A percentile compares a stretch with the other conserved stretches of the same genome.
Conservation (phyloP, 2,329 filamentous ascomycete genomes). For the Penicillium sp. region DNA sequence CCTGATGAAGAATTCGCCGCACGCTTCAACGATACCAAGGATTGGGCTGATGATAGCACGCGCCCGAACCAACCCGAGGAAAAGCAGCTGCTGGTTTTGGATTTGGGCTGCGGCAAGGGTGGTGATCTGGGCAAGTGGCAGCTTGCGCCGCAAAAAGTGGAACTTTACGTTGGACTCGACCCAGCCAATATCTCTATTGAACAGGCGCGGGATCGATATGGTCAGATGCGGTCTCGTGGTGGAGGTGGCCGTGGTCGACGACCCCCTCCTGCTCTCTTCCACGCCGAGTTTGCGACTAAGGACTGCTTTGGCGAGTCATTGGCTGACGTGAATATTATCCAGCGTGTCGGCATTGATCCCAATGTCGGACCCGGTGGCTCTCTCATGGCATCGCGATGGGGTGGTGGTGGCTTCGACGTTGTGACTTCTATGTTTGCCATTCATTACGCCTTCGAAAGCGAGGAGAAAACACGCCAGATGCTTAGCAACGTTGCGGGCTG, state of each 20-base stretch:
- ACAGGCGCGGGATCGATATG: conserved; percentile 85
- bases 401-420: conserved; percentile 86
- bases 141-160: conserved; percentile 86
- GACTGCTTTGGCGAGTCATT: conserved; percentile 90
- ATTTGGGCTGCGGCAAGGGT: conserved; percentile 96
- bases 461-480: conserved; percentile 90
- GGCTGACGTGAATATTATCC: conserved; percentile 79
- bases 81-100: conserved; percentile 78
- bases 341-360: conserved; percentile 84
- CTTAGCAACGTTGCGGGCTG: conserved; percentile 88
- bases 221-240: conserved; percentile 67
- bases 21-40: conserved; percentile 50
- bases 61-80: conserved; percentile 41
- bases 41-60: conserved; percentile 50
- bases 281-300: conserved; percentile 86
- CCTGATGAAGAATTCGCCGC: conserved; percentile 75
- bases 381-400: conserved; percentile 67
- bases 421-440: conserved; percentile 99
- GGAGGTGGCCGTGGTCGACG: conserved; percentile 63
- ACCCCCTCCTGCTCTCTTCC: conserved; percentile 67
- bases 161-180: conserved; percentile 91
- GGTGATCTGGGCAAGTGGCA: conserved; percentile 97
- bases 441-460: conserved; percentile 96
- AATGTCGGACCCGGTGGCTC: conserved; percentile 64
- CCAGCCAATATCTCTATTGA: conserved; percentile 91